These are phyloP conservation scores for barrel medic (Medicago truncatula) DNA, from an alignment of 306 rosid species.

Conservation along the genomic window DNA sequence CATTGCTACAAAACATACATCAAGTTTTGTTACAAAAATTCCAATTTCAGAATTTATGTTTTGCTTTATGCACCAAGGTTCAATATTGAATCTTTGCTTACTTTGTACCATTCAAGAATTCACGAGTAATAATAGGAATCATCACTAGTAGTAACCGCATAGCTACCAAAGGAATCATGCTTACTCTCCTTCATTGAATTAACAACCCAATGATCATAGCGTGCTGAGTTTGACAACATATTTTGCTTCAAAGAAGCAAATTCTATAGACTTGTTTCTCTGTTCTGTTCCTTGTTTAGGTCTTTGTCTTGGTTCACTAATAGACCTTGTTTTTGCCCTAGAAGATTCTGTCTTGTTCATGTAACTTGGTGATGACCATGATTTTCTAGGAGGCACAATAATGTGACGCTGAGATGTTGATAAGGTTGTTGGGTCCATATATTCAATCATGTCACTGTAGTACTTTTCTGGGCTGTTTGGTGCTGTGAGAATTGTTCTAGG, in stretches of 20 bases:
- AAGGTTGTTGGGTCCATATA: conserved; percentile 42
- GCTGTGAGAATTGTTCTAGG: conserved; percentile 28
- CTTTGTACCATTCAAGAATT: background rate
- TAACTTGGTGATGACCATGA: conserved; percentile 67
- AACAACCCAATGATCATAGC: conserved; percentile 54
- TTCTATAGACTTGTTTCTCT: conserved; percentile 53
- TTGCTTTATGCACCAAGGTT: too few species aligned
- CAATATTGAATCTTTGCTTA: background rate
- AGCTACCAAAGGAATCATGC: conserved; percentile 40
- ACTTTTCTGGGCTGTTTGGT: conserved; percentile 54
- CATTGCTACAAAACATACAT: too few species aligned
- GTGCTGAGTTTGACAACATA: conserved; percentile 47
- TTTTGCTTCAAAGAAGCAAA: conserved; percentile 37
- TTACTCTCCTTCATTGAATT: conserved; percentile 53
- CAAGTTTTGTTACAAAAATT: too few species aligned
- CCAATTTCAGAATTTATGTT: too few species aligned
- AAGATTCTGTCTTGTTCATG: conserved; percentile 79
- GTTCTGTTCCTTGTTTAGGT: conserved; percentile 49
- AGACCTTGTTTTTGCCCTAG: conserved; percentile 77
- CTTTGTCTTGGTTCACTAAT: conserved; percentile 89
- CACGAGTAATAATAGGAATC: conserved; percentile 35
- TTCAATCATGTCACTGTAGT: conserved; percentile 35
- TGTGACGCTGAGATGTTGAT: conserved; percentile 44
- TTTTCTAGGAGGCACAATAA: conserved; percentile 35
- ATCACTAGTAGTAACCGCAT: conserved; percentile 27